These are phyloP conservation scores for Aspergillus haitiensis DNA, from an alignment of 495 filamentous ascomycete genomes.

Conservation along the genomic window DNA sequence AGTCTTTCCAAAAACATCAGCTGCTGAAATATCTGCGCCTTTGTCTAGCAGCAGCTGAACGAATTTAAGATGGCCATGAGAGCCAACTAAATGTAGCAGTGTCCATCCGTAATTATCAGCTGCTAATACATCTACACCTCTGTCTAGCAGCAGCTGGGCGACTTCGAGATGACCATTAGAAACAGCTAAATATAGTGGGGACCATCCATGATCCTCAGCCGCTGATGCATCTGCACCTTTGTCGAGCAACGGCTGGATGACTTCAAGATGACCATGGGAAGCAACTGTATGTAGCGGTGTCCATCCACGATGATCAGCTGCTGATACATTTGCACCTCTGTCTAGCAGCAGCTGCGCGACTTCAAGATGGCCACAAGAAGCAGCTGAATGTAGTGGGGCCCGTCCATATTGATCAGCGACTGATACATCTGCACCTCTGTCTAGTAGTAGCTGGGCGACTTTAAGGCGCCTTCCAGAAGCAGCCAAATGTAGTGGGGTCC, in stretches of 20 bases:
- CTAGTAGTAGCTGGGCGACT: not conserved
- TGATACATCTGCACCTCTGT: conserved; percentile 2
- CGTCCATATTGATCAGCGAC: not conserved
- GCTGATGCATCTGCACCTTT: not conserved
- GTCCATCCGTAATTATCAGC: not conserved
- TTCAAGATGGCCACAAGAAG: not conserved
- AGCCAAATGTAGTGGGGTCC: not conserved
- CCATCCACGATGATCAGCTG: not conserved
- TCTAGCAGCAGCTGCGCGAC: not conserved
- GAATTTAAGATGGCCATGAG: not conserved
- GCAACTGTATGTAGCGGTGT: conserved; percentile 5
- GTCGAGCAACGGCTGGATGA: not conserved
- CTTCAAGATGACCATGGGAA: not conserved
- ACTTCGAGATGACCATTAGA: not conserved
- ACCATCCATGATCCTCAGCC: not conserved
- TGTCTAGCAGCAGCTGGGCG: not conserved
- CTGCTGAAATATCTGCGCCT: not conserved
- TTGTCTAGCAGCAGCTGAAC: not conserved
- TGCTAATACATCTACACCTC: not conserved
- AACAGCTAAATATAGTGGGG: not conserved
- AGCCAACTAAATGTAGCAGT: not conserved
- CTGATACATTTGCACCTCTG: not conserved
- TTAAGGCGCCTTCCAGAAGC: not conserved
- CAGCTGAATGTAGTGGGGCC: not conserved
- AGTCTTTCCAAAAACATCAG: no score